Conservation (phyloP, 345 rosid species). For the Melaleuca alternifolia region DNA sequence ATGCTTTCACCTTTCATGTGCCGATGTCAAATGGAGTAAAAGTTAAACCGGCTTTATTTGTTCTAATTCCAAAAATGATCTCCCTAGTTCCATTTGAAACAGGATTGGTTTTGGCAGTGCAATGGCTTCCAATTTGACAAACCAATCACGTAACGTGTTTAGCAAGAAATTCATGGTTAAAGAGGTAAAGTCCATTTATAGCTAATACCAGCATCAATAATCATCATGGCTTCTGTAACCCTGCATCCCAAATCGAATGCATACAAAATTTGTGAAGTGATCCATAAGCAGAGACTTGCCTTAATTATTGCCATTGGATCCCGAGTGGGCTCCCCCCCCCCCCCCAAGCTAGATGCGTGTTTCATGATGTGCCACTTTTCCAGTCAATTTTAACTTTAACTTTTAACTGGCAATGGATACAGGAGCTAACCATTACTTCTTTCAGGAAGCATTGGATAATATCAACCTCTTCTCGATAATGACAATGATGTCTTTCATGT, state of each 20-base stretch:
- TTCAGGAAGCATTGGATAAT: slow-evolving; percentile 75
- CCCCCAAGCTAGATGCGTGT: neutral
- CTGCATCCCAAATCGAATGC: neutral
- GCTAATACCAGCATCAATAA: neutral
- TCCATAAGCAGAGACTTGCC: neutral
- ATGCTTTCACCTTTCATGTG: neutral
- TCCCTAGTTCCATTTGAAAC: neutral
- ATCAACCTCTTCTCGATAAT: slow-evolving; percentile 77
- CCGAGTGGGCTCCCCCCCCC: too few relatives aligned
- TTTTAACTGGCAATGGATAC: neutral
- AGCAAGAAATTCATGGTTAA: slow-evolving; percentile 71
- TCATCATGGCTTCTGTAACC: neutral
- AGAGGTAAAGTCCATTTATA: slow-evolving; percentile 25
- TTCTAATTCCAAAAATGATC: neutral
- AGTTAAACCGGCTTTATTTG: neutral
- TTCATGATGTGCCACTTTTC: neutral
- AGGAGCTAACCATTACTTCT: neutral
- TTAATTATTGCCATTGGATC: neutral
- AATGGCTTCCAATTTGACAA: slow-evolving; percentile 89
- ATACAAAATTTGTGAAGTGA: neutral
- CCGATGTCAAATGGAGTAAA: neutral
- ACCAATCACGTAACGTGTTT: slow-evolving; percentile 79
- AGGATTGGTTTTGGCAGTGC: slow-evolving; percentile 87
- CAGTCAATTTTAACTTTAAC: neutral
- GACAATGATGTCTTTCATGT: slow-evolving; percentile 54